These are phyloP conservation scores for Boletus bicolor DNA, from an alignment of 768 basidiomycete genomes.

Conservation along the genomic window DNA sequence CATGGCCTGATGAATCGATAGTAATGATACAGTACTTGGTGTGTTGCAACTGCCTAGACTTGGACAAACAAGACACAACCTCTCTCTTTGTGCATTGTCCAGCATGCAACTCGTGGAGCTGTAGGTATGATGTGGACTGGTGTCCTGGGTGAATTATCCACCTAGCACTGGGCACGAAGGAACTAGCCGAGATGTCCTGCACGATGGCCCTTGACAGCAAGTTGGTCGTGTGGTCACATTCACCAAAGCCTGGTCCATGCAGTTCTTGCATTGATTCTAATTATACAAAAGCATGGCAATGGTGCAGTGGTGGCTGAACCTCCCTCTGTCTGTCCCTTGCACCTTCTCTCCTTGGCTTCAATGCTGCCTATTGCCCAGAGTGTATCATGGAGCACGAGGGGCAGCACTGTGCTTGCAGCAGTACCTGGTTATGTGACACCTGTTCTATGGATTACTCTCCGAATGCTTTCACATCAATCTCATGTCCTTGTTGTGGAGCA, in stretches of 20 bases:
- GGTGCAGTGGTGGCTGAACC: neutral
- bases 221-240: neutral
- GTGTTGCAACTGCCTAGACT: neutral
- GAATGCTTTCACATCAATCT: neutral
- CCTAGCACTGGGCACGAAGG: neutral
- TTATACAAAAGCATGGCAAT: neutral
- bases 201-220: neutral
- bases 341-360: too few relatives aligned
- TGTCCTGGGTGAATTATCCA: neutral
- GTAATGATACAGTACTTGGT: too few relatives aligned
- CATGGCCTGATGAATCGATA: too few relatives aligned
- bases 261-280: neutral
- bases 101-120: neutral
- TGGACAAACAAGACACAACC: too few relatives aligned
- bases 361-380: neutral
- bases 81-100: neutral
- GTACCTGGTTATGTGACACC: neutral
- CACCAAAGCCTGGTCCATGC: neutral
- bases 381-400: neutral
- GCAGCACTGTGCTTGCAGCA: neutral
- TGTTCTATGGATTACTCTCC: neutral
- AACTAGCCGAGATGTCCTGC: neutral
- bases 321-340: too few relatives aligned
- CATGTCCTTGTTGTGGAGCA: neutral
- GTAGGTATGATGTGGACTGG: neutral